A percentile compares a stretch with the other conserved stretches of the same genome.
Evolutionary conservation across 495 filamentous ascomycete species (phyloP).

Genomic region (Daldinia concentrica): DNA sequence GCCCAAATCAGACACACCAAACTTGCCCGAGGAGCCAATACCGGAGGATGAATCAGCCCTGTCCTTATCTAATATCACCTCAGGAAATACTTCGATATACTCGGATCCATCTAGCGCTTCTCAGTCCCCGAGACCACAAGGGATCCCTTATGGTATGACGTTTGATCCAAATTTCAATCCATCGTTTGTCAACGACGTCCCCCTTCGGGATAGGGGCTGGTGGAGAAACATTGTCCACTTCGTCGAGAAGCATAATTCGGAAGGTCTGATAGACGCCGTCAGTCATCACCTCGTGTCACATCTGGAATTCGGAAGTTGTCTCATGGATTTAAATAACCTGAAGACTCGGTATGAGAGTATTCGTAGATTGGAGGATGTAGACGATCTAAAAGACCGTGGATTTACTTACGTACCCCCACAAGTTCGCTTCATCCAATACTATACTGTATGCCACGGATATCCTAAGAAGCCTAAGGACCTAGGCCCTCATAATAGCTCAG

Average conservation of each 20-base stretch:
- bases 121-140: constrained; percentile 30
- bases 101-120: constrained; percentile 46
- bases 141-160: constrained; percentile 30
- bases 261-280: constrained; percentile 73
- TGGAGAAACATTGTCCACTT: constrained; percentile 78
- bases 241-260: constrained; percentile 75
- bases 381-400: constrained; percentile 50
- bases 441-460: constrained; percentile 80
- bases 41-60: constrained; percentile 22
- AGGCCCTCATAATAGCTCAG: constrained; percentile 39
- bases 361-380: constrained; percentile 72
- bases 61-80: constrained; percentile 33
- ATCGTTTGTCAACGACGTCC: constrained; percentile 75
- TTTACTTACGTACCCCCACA: constrained; percentile 47
- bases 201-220: constrained; percentile 69
- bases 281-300: constrained; percentile 79
- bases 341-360: constrained; percentile 73
- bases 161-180: constrained; percentile 77
- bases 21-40: constrained; percentile 27
- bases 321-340: constrained; percentile 79
- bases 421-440: constrained; percentile 89
- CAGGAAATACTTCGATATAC: constrained; percentile 51
- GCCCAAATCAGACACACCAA: constrained; percentile 57
- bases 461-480: constrained; percentile 56
- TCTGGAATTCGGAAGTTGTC: constrained; percentile 80